A percentile compares a stretch with the other conserved stretches of the same genome.
These are phyloP conservation scores for Areca catechu DNA, from an alignment of 176 grass and related monocot species.

Conservation along the genomic window DNA sequence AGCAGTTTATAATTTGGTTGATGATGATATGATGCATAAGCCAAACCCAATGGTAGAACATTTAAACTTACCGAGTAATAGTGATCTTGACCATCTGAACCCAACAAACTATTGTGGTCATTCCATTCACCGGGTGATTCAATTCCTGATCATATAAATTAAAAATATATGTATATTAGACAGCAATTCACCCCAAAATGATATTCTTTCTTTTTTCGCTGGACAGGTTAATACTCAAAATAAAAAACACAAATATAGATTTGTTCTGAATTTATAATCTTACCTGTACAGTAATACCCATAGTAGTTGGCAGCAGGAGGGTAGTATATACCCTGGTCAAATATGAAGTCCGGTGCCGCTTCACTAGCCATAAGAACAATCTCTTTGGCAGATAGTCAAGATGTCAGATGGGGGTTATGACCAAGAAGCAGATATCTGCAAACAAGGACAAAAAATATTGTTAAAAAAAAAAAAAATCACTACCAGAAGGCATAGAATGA, in stretches of 20 bases:
- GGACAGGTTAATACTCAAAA: not conserved
- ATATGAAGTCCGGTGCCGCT: conserved; percentile 24
- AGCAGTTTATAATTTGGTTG: too few species aligned
- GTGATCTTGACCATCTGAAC: conserved; percentile 59
- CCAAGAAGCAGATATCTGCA: too few species aligned
- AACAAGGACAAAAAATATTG: too few species aligned
- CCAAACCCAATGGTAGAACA: not conserved
- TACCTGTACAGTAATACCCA: conserved; percentile 53
- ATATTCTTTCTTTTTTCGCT: too few species aligned
- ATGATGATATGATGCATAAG: too few species aligned
- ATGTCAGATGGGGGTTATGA: too few species aligned
- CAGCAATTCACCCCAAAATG: not conserved
- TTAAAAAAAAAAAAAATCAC: too few species aligned
- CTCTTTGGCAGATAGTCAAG: too few species aligned
- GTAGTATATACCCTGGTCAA: conserved; percentile 56
- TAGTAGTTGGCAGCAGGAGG: conserved; percentile 30
- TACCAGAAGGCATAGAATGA: too few species aligned
- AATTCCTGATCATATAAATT: conserved; percentile 34
- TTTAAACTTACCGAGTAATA: conserved; percentile 48
- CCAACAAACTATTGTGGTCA: conserved; percentile 35
- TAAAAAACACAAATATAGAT: not conserved
- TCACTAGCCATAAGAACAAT: conserved; percentile 32
- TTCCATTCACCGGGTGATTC: conserved; percentile 61
- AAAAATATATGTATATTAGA: not conserved
- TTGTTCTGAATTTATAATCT: not conserved